These are phyloP conservation scores for Candida incommunis DNA, from an alignment of 805 yeast genomes.

Conservation along the genomic window DNA sequence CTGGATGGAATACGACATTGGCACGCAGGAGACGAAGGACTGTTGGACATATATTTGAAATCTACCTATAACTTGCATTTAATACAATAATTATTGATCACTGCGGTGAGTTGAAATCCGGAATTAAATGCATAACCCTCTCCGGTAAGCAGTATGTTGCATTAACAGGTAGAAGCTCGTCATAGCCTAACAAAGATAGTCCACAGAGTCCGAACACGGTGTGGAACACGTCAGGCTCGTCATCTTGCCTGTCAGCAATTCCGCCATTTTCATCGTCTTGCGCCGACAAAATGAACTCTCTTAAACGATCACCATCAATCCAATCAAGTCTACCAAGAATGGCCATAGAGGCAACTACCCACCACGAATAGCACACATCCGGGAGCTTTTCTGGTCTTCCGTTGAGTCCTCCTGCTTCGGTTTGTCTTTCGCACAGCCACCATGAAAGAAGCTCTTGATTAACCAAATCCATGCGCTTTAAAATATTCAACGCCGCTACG, in stretches of 20 bases:
- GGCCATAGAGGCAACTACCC: slow-evolving; percentile 74
- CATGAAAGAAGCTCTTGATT: slow-evolving; percentile 34
- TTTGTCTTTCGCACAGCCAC: slow-evolving; percentile 91
- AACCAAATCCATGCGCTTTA: slow-evolving; percentile 37
- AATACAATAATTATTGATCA: background rate
- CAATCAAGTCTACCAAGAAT: slow-evolving; percentile 56
- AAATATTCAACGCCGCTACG: slow-evolving; percentile 64
- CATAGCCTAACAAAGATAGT: slow-evolving; percentile 55
- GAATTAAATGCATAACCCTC: slow-evolving; percentile 22
- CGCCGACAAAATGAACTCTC: slow-evolving; percentile 52
- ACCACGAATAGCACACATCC: slow-evolving; percentile 97
- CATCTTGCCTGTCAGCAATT: slow-evolving; percentile 80
- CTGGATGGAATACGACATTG: slow-evolving; percentile 63
- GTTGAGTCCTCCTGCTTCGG: slow-evolving; percentile 77
- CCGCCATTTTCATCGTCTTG: slow-evolving; percentile 81
- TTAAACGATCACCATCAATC: slow-evolving; percentile 55
- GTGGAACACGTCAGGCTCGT: slow-evolving; percentile 86
- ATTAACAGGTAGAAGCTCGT: slow-evolving; percentile 48
- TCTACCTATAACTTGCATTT: background rate
- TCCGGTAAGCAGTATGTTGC: slow-evolving; percentile 80
- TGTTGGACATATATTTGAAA: background rate
- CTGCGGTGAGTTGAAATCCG: background rate
- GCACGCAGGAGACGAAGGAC: slow-evolving; percentile 31
- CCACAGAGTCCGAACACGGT: slow-evolving; percentile 88
- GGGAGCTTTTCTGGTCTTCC: slow-evolving; percentile 95